Base-by-base conservation (phyloP, 2,329 filamentous ascomycete genomes). In the Scedosporium aurantiacum region DNA sequence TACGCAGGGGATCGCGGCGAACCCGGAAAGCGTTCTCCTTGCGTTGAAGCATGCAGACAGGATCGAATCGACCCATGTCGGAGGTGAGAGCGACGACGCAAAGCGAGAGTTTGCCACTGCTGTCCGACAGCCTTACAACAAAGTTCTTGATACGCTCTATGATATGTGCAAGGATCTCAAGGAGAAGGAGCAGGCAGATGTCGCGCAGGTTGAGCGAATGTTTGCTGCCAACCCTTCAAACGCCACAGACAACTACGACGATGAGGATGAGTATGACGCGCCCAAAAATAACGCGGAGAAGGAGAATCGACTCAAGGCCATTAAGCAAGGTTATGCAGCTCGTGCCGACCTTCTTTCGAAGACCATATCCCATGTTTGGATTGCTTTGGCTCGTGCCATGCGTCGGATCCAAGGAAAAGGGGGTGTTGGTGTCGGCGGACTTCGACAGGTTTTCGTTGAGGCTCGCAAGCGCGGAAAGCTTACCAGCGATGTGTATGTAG, bases 401-500 rank as follows among this genome's bases (percentile, higher is more conserved):
- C 89, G 94, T 62, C 90, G 94, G 60, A 87, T 97, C 16, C 92
- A 97, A 73, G 95, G 94, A 64, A 91, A 92, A 65, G 87, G 87
- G 67, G 78, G 73, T 18, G 75, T 79, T 27, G 74, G 78, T 2
- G 78, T 78, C 45, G 94, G 94, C 6, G 94, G 94, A 2, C 88
- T 95, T 67, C 85, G 94, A 63, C 88, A 91, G 66, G 85, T 97
- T 12, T 97, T 99, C 70, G 87, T 85, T 2, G 91, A 97, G 72
- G 92, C 94, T 57, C 85, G 94, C 40, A 88, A 89, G 68, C 86
- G 87, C 65, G 95, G 94, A 18, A 88, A 91, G 60, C 82, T 99
- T 55, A 94, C 91, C 6, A 96, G 91, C 68, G 94, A 97, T 71
- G 90, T 97, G 5, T 99, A 99, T 70, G 89, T 97, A 60, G 91